phyloP scores from a whole-genome alignment of 1,284 basidiomycete species.

The Cutaneotrichosporon mucoides region DNA sequence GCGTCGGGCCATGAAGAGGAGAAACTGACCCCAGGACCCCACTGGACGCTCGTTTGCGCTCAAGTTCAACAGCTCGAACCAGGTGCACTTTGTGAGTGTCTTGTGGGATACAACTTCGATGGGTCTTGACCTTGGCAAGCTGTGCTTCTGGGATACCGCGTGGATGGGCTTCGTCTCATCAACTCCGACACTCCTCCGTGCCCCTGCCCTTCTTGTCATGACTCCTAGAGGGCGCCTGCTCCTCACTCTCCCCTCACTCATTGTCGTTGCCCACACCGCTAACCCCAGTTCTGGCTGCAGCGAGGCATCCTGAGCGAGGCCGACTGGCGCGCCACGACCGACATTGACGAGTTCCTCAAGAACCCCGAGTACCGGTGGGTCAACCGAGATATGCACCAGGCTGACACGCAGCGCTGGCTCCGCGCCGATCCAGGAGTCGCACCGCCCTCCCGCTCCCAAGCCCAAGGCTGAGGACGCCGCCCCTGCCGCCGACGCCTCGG shows the following conservation, averaged over 20 bases:
- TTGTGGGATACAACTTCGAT: too few species aligned
- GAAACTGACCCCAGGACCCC: conserved; percentile 29
- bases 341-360: conserved; percentile 43
- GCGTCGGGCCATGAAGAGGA: too few species aligned
- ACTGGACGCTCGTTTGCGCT: conserved; percentile 45
- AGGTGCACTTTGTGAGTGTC: conserved; percentile 45
- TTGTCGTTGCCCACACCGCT: neutral
- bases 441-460: conserved; percentile 17
- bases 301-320: conserved; percentile 24
- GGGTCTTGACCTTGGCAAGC: too few species aligned
- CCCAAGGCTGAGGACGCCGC: conserved; percentile 13
- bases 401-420: conserved; percentile 5
- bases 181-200: too few species aligned
- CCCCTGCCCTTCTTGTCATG: too few species aligned
- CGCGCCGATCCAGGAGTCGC: conserved; percentile 19
- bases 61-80: conserved; percentile 45
- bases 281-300: conserved; percentile 48
- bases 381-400: too few species aligned
- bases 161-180: too few species aligned
- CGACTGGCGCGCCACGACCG: conserved; percentile 35
- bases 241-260: too few species aligned
- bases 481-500: conserved; percentile 11
- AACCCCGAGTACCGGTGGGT: conserved; percentile 39
- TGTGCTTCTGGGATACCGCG: too few species aligned
- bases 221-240: too few species aligned